phyloP scores from a whole-genome alignment of 345 rosid species.

The Melaleuca quinquenervia region DNA sequence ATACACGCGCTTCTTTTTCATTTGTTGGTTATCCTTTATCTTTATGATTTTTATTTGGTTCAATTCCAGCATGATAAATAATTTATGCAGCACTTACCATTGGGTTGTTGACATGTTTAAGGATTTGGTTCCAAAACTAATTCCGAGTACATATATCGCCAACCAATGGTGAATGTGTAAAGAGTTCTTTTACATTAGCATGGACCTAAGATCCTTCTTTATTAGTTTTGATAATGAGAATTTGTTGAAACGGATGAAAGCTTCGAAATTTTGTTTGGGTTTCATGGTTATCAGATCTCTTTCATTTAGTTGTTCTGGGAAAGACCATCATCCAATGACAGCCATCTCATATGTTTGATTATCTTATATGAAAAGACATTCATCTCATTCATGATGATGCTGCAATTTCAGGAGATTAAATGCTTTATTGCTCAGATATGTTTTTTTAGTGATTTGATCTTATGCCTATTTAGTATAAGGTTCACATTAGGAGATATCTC shows the following conservation, averaged over 20 bases:
- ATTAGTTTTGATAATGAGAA: background rate
- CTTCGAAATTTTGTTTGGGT: background rate
- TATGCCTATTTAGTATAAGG: background rate
- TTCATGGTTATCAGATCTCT: background rate
- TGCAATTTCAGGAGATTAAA: background rate
- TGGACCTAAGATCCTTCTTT: background rate
- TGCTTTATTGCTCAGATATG: background rate
- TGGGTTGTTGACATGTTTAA: background rate
- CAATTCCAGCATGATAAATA: background rate
- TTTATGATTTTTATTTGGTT: background rate
- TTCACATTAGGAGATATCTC: background rate
- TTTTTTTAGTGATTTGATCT: background rate
- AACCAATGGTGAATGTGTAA: background rate
- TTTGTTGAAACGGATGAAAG: background rate
- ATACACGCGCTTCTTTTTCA: no score
- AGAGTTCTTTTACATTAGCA: background rate
- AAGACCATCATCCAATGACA: background rate
- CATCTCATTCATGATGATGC: background rate
- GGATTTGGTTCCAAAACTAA: background rate
- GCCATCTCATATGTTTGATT: background rate
- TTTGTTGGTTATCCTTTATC: no score
- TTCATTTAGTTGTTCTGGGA: background rate
- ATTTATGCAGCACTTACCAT: background rate
- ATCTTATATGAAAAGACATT: background rate
- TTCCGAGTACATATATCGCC: background rate